Conservation (phyloP, 441 rosid species). For the Eutrema salsugineum region DNA sequence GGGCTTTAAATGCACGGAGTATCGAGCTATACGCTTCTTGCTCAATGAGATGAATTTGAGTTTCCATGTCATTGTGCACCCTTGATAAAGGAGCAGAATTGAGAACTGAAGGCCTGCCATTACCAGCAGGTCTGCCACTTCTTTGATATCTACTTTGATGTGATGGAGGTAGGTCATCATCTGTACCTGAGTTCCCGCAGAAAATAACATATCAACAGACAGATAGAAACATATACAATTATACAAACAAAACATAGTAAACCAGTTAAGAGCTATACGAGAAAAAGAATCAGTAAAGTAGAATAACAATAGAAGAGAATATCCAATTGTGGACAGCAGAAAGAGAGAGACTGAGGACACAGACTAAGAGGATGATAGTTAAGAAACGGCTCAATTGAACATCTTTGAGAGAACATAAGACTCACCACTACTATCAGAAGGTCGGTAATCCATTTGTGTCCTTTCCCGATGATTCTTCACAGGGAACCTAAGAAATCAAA, state of each 20-base stretch:
- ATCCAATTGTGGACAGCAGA: background rate
- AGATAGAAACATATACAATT: background rate
- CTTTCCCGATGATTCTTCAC: slow-evolving; percentile 32
- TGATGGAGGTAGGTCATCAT: slow-evolving; percentile 96
- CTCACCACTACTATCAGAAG: slow-evolving; percentile 91
- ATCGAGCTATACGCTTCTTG: slow-evolving; percentile 94
- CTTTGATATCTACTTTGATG: slow-evolving; percentile 90
- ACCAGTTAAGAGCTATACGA: background rate
- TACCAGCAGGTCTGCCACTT: slow-evolving; percentile 67
- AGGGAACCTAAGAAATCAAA: slow-evolving; percentile 8
- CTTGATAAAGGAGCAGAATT: slow-evolving; percentile 66
- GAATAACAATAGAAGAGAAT: background rate
- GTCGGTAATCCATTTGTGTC: slow-evolving; percentile 59
- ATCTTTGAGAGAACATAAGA: background rate
- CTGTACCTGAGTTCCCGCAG: slow-evolving; percentile 68
- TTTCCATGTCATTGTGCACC: slow-evolving; percentile 88
- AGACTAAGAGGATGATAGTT: background rate
- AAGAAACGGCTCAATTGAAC: background rate
- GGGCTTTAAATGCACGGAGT: slow-evolving; percentile 97
- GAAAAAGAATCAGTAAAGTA: background rate
- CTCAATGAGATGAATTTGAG: slow-evolving; percentile 90
- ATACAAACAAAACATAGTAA: slow-evolving; percentile 1
- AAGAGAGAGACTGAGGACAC: background rate
- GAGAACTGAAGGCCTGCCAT: slow-evolving; percentile 72
- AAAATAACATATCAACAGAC: slow-evolving; percentile 6